Base-by-base conservation (phyloP, 129 eudicot genomes). In the Pseudognaphalium luteoalbum region DNA sequence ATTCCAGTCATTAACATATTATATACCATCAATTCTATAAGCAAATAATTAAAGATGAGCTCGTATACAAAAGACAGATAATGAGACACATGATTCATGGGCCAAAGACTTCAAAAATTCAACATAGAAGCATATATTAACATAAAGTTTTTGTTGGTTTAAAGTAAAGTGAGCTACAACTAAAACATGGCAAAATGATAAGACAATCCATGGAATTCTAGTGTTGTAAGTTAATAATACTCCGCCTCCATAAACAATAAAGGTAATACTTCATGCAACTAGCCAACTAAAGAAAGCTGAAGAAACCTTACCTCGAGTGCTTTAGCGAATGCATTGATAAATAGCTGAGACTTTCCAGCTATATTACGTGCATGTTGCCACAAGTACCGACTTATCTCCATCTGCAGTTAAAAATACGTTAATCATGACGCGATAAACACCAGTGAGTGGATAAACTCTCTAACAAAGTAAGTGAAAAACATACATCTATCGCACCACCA, bases 401-500 rank as follows among this genome's bases (percentile, higher is more conserved):
- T 95, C 99, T 95, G 85, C 73, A 66, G 56, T 56, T 70, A 7
- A 59, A 58, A 66, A 51, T 57, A 47, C 52, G 10, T 42, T 16
- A 62, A 33, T 29, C 72, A 62, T 56, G 37, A 56, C 61, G 12
- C 17, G 10, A 72, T n/a, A 2, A 32, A 51, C 65, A 51, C 7
- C 62, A 66, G 32, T 51, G 39, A 61, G n/a, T 37, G 37, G 0
- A 68, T 32, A 28, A 58, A 12, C 17, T 47, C 16, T 12, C 17
- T 47, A 47, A 47, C 54, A 47, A 47, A 17, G 17, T 47, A 47
- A 68, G 5, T 21, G 52, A 74, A 5, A 73, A 69, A 63, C 87
- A 44, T 87, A 91, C 99, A 86, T 95, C 99, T 30, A 95, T 95
- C n/a, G 98, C 97, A 77, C 98, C 98, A 4, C 99, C 99, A 68